These are phyloP conservation scores for Magnusiomyces fungicola DNA, from an alignment of 1,139 yeast species.

Conservation along the genomic window DNA sequence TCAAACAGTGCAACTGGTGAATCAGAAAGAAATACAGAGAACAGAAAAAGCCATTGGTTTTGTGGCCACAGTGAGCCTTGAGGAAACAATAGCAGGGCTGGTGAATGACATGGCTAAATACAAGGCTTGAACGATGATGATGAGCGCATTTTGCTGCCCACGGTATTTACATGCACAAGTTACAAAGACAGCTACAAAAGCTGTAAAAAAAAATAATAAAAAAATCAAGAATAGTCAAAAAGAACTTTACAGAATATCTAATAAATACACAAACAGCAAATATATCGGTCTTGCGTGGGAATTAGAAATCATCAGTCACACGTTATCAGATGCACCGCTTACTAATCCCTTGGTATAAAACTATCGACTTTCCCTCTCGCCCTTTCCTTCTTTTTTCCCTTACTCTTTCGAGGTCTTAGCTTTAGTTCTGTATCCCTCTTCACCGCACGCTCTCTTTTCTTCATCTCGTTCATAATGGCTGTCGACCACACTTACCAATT, in stretches of 20 bases:
- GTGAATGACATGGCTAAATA: too few relatives aligned
- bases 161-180: too few relatives aligned
- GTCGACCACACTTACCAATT: conserved; percentile 56
- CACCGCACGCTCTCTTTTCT: too few relatives aligned
- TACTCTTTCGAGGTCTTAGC: conserved; percentile 1
- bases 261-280: background rate
- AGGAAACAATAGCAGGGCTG: too few relatives aligned
- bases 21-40: conserved; percentile 7
- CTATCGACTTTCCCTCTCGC: background rate
- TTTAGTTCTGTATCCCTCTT: too few relatives aligned
- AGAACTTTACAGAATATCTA: background rate
- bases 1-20: conserved; percentile 13
- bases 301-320: background rate
- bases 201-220: too few relatives aligned
- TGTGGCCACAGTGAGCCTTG: too few relatives aligned
- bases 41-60: conserved; percentile 11
- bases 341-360: background rate
- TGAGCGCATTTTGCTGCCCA: too few relatives aligned
- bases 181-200: too few relatives aligned
- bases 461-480: conserved; percentile 31
- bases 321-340: too few relatives aligned
- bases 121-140: too few relatives aligned
- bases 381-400: background rate
- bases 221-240: too few relatives aligned
- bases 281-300: background rate